Evolutionary conservation across 208 protist species (phyloP).

Genomic region (Wallacemonas collosoma): DNA sequence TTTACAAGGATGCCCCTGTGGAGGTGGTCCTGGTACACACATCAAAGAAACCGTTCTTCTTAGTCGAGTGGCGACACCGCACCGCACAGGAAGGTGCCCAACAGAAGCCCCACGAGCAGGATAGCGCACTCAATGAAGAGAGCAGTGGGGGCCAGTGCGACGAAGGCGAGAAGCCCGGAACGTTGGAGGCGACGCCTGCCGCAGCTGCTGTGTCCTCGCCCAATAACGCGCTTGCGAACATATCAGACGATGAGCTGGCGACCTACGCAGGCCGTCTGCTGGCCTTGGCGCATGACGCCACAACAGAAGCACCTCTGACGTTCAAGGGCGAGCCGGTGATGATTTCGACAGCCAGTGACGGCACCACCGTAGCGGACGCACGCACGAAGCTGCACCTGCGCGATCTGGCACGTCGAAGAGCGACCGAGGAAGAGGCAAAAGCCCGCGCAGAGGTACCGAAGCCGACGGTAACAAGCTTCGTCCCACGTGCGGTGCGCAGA

Average conservation of each 20-base stretch:
- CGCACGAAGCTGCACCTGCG: slow-evolving; percentile 58
- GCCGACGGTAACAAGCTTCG: slow-evolving; percentile 34
- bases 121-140: slow-evolving; percentile 3
- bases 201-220: slow-evolving; percentile 3
- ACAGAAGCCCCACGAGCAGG: slow-evolving; percentile 21
- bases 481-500: slow-evolving; percentile 53
- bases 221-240: slow-evolving; percentile 11
- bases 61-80: slow-evolving; percentile 74
- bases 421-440: neutral
- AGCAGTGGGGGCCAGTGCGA: neutral
- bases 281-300: slow-evolving; percentile 19
- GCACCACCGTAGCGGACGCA: slow-evolving; percentile 50
- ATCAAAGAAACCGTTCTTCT: slow-evolving; percentile 81
- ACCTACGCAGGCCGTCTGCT: slow-evolving; percentile 26
- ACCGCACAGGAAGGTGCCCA: slow-evolving; percentile 30
- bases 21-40: slow-evolving; percentile 68
- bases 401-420: slow-evolving; percentile 36
- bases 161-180: neutral
- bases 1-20: slow-evolving; percentile 57
- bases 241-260: slow-evolving; percentile 13
- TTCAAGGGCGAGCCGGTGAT: slow-evolving; percentile 57
- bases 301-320: neutral
- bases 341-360: slow-evolving; percentile 44
- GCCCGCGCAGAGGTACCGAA: neutral
- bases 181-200: neutral